A percentile compares a stretch with the other conserved stretches of the same genome.
Conservation (phyloP, 2,329 filamentous ascomycete genomes). For the Ascochyta pisi region DNA sequence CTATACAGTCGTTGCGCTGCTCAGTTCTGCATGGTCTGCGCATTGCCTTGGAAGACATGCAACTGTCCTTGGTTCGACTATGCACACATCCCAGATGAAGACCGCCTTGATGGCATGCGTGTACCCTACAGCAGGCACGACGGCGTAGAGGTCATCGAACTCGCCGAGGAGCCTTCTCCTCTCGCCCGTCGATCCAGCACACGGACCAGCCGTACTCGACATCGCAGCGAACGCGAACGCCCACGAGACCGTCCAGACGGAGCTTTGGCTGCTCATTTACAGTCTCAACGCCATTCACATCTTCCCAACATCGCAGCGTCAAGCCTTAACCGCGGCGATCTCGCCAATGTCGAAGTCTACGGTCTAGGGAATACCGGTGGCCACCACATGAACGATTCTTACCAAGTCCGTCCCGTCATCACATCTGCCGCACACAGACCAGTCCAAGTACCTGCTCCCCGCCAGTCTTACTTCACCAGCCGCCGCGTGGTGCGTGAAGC, state of each 20-base stretch:
- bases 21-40: slow-evolving; percentile 88
- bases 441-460: slow-evolving; percentile 30
- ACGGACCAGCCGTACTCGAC: slow-evolving; percentile 26
- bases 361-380: slow-evolving; percentile 60
- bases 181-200: slow-evolving; percentile 37
- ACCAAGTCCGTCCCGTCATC: slow-evolving; percentile 42
- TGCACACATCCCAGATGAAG: slow-evolving; percentile 57
- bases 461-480: slow-evolving; percentile 31
- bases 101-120: slow-evolving; percentile 55
- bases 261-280: slow-evolving; percentile 59
- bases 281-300: slow-evolving; percentile 51
- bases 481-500: slow-evolving; percentile 35
- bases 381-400: slow-evolving; percentile 67
- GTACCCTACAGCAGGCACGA: slow-evolving; percentile 38
- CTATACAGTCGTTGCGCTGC: slow-evolving; percentile 72
- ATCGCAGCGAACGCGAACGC: slow-evolving; percentile 42
- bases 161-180: slow-evolving; percentile 32
- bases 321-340: slow-evolving; percentile 38
- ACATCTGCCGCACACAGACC: slow-evolving; percentile 37
- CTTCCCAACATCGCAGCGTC: slow-evolving; percentile 43
- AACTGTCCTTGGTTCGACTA: slow-evolving; percentile 83
- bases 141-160: slow-evolving; percentile 43
- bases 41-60: slow-evolving; percentile 80
- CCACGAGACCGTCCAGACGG: slow-evolving; percentile 57
- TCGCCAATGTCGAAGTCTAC: slow-evolving; percentile 52